A percentile compares a stretch with the other conserved stretches of the same genome.
Evolutionary conservation across 768 basidiomycete genomes (phyloP).

Genomic region (Leccinum arenicola): DNA sequence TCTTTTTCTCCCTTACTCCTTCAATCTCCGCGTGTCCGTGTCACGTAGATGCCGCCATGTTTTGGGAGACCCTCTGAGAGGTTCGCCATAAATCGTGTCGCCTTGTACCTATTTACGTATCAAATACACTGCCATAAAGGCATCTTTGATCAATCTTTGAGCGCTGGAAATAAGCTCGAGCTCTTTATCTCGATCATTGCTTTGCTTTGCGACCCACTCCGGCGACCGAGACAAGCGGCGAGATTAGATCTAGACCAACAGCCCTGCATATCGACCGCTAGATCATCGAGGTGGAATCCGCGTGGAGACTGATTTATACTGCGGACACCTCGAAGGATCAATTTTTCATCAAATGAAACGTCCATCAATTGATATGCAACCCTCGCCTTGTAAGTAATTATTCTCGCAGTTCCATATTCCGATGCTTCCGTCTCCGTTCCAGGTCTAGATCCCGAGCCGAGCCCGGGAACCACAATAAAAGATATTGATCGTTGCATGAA

Average conservation of each 20-base stretch:
- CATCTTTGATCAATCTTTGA: neutral
- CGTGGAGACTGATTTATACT: neutral
- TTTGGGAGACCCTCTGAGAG: neutral
- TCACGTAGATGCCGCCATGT: neutral
- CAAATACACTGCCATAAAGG: neutral
- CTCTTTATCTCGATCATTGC: neutral
- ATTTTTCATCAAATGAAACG: neutral
- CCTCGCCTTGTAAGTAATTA: conserved; percentile 29
- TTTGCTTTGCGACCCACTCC: neutral
- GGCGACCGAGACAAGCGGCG: neutral
- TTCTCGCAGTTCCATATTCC: conserved; percentile 11
- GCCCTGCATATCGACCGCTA: neutral
- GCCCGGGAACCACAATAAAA: neutral
- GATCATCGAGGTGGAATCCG: neutral
- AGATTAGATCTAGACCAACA: neutral
- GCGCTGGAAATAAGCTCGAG: neutral
- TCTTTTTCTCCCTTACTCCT: neutral
- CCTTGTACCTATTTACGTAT: neutral
- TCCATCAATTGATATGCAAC: conserved; percentile 12
- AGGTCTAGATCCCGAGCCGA: neutral
- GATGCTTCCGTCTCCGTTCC: conserved; percentile 2
- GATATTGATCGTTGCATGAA: conserved; percentile 25
- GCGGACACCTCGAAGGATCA: neutral
- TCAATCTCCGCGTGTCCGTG: neutral
- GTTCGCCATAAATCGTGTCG: neutral